These are phyloP conservation scores for Kodamaea fungicola DNA, from an alignment of 1,139 yeast species.

Conservation along the genomic window DNA sequence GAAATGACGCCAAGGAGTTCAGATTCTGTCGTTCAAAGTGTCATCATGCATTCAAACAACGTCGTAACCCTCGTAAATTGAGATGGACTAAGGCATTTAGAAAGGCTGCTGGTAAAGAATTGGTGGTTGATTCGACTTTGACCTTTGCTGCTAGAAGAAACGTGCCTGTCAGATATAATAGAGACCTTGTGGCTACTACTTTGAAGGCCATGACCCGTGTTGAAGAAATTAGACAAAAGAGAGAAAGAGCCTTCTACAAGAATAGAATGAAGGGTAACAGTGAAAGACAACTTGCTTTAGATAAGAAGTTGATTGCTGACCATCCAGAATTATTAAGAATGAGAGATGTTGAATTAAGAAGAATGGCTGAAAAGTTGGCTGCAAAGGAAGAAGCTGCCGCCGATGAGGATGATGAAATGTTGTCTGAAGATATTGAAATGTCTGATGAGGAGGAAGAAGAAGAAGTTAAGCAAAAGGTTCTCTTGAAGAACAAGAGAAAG, in stretches of 20 bases:
- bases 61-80: conserved; percentile 97
- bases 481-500: conserved; percentile 71
- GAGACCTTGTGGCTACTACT: conserved; percentile 93
- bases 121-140: conserved; percentile 94
- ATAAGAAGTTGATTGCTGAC: conserved; percentile 81
- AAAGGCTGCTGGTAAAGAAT: conserved; percentile 98
- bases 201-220: conserved; percentile 93
- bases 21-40: conserved; percentile 97
- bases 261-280: conserved; percentile 98
- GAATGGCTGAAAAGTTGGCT: conserved; percentile 69
- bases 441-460: conserved; percentile 43
- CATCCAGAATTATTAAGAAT: conserved; percentile 86
- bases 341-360: conserved; percentile 89
- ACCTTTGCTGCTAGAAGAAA: conserved; percentile 97
- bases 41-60: conserved; percentile 95
- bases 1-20: conserved; percentile 97
- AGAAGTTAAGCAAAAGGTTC: conserved; percentile 65
- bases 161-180: conserved; percentile 95
- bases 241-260: conserved; percentile 98
- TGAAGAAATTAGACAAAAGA: conserved; percentile 91
- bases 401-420: conserved; percentile 41
- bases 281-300: conserved; percentile 80
- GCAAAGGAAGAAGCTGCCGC: conserved; percentile 54
- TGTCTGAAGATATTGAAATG: conserved; percentile 33
- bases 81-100: conserved; percentile 99